These are phyloP conservation scores for Aspergillus candidus DNA, from an alignment of 2,329 filamentous ascomycete genomes.

Conservation along the genomic window DNA sequence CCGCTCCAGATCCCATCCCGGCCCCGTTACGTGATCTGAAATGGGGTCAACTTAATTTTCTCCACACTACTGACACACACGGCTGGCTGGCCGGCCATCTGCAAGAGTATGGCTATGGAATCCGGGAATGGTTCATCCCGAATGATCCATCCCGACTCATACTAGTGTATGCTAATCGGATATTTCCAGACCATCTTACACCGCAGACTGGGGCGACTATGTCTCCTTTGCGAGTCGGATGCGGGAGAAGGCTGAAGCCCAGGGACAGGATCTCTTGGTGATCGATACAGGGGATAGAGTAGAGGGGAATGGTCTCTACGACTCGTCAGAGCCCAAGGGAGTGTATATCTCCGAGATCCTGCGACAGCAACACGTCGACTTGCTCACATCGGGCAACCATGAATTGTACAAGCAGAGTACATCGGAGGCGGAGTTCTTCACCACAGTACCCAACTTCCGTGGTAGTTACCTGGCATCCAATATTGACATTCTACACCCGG, in stretches of 20 bases:
- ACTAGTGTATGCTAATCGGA: neutral
- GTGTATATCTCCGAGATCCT: conserved; percentile 84
- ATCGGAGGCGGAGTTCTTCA: conserved; percentile 68
- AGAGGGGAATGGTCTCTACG: conserved; percentile 92
- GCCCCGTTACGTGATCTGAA: conserved; percentile 77
- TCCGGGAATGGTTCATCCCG: neutral
- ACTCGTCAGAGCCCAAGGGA: conserved; percentile 80
- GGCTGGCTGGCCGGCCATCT: conserved; percentile 94
- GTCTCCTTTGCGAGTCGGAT: conserved; percentile 85
- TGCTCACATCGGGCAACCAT: conserved; percentile 87
- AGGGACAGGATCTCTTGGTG: conserved; percentile 80
- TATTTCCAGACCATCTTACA: conserved; percentile 67
- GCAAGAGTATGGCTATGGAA: conserved; percentile 59
- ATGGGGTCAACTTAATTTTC: conserved; percentile 93
- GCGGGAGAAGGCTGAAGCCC: conserved; percentile 67
- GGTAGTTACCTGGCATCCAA: conserved; percentile 85
- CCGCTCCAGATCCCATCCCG: conserved; percentile 67
- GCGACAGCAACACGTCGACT: conserved; percentile 72
- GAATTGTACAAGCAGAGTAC: conserved; percentile 82
- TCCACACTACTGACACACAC: conserved; percentile 95
- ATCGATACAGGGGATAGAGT: conserved; percentile 90
- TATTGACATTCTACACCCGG: conserved; percentile 74
- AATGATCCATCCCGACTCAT: neutral
- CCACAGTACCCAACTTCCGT: conserved; percentile 76
- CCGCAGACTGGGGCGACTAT: conserved; percentile 97